These are phyloP conservation scores for Erysimum pusillum DNA, from an alignment of 441 rosid species.

Conservation along the genomic window DNA sequence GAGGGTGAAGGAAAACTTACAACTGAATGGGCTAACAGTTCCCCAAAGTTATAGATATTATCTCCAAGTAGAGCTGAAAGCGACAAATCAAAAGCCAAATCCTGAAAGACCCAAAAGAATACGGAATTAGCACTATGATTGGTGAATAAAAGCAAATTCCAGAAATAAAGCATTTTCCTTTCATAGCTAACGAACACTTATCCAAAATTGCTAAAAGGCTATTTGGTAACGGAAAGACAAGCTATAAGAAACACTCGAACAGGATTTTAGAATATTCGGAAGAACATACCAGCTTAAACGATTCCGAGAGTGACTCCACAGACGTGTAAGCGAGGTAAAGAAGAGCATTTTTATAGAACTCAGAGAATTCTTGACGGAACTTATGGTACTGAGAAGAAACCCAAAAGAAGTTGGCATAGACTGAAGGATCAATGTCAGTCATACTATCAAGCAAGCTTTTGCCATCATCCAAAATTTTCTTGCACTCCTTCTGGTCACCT, in stretches of 20 bases:
- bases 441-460: conserved; percentile 85
- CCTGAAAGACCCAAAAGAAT: conserved; percentile 57
- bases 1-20: conserved; percentile 62
- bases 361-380: conserved; percentile 85
- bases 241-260: neutral
- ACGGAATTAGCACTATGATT: conserved; percentile 2
- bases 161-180: neutral
- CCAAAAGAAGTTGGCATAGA: conserved; percentile 89
- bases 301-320: conserved; percentile 89
- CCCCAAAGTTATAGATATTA: conserved; percentile 96
- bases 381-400: conserved; percentile 90
- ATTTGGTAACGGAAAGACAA: neutral
- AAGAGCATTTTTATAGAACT: conserved; percentile 89
- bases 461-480: conserved; percentile 87
- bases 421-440: conserved; percentile 99
- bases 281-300: conserved; percentile 83
- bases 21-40: conserved; percentile 96
- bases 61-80: conserved; percentile 97
- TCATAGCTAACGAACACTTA: neutral
- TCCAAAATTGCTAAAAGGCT: neutral
- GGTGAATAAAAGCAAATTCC: conserved; percentile 7
- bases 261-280: neutral
- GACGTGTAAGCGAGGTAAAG: conserved; percentile 95
- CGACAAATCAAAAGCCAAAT: conserved; percentile 95
- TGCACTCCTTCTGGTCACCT: conserved; percentile 88